Evolutionary conservation across 768 basidiomycete genomes (phyloP), one percentile per base, ranked within the genome.

Genomic region (Hebeloma cylindrosporum): DNA sequence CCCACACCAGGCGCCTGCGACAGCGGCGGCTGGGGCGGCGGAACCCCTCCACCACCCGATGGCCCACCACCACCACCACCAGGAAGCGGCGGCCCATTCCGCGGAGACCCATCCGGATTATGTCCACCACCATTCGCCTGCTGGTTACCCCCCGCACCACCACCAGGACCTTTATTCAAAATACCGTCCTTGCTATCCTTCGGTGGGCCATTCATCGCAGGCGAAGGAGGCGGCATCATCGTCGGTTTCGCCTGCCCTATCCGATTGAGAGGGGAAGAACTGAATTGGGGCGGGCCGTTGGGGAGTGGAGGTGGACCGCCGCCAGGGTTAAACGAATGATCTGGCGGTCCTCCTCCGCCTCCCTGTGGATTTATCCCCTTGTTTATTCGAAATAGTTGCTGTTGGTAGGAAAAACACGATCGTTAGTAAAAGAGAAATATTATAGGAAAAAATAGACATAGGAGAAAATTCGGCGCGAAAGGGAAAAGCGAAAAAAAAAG

Each of bases 211-310:
- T 45, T 50, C 34, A 50, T 53, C 17, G 48, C 48, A 10, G 54
- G 49, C 0, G 51, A 50, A 13, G 34, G 48, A 16, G 52, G 48
- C 3, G 56, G 50, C 47, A 50, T 48, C 47, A 47, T 43, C 5
- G 51, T 36, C 11, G 46, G 45, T 17, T 26, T 30, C 22, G 35
- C 50, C 18, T 47, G 41, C 23, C 46, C 42, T 6, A 49, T 35
- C 14, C 35, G 40, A 26, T 40, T 49, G 21, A 45, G 32, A 13
- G 51, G 26, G 29, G 43, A 38, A 14, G 21, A n/a, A n/a, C n/a
- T 40, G 29, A 49, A 47, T 18, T 42, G 48, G 13, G 41, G 36
- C 10, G n/a, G n/a, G n/a, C n/a, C n/a, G n/a, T n/a, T n/a, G n/a
- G n/a, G n/a, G n/a, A n/a, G n/a, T n/a, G n/a, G n/a, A n/a, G n/a